Evolutionary conservation across 345 rosid species (phyloP).

Genomic region (Aethionema arabicum): DNA sequence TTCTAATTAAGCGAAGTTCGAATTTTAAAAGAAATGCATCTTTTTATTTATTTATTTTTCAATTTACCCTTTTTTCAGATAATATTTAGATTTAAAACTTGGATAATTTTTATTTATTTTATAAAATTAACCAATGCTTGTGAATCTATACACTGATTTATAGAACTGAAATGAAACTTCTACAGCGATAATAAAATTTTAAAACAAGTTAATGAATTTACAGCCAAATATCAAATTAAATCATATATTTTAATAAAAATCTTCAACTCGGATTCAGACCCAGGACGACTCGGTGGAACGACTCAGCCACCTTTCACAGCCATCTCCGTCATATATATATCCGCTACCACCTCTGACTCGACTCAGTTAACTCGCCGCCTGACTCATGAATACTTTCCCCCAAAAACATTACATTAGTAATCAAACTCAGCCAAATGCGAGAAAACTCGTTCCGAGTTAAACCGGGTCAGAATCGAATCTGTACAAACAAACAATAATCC

Average conservation of each 20-base stretch:
- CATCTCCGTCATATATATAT: slow-evolving; percentile 45
- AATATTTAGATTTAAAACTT: too few species aligned
- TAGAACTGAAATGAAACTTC: slow-evolving; percentile 1
- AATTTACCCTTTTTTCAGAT: too few species aligned
- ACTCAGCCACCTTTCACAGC: slow-evolving; percentile 45
- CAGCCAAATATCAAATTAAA: slow-evolving; percentile 17
- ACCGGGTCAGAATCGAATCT: slow-evolving; percentile 36
- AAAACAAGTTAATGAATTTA: slow-evolving; percentile 16
- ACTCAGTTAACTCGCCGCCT: slow-evolving; percentile 22
- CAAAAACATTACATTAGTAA: slow-evolving; percentile 16
- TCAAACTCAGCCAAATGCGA: slow-evolving; percentile 24
- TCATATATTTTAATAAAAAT: background rate
- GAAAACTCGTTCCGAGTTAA: slow-evolving; percentile 37
- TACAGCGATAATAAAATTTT: slow-evolving; percentile 11
- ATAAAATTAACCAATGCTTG: background rate
- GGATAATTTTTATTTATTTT: too few species aligned
- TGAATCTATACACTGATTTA: slow-evolving; percentile 5
- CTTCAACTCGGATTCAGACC: slow-evolving; percentile 41
- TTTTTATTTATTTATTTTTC: too few species aligned
- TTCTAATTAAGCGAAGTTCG: too few species aligned
- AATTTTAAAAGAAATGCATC: too few species aligned
- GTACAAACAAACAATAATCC: background rate
- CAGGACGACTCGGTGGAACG: slow-evolving; percentile 65
- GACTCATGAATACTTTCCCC: slow-evolving; percentile 1
- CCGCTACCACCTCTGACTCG: slow-evolving; percentile 21